Conservation (phyloP, 768 basidiomycete genomes). For the Xanthoconium purpureum region DNA sequence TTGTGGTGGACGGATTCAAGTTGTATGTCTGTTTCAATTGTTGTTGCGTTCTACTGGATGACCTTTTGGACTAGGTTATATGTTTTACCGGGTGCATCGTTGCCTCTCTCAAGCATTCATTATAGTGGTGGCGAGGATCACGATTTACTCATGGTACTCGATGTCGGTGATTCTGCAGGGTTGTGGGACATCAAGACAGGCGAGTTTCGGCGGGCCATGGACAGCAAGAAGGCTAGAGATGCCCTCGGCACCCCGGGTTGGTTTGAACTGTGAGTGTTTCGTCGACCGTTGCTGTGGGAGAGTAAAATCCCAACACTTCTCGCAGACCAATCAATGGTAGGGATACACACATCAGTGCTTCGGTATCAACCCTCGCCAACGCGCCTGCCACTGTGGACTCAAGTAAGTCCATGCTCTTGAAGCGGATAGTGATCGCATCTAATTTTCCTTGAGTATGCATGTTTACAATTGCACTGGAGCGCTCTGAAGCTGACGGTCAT, state of each 20-base stretch:
- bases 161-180: constrained; percentile 71
- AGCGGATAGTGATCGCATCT: constrained; percentile 24
- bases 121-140: constrained; percentile 45
- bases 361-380: constrained; percentile 25
- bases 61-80: constrained; percentile 51
- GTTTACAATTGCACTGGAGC: constrained; percentile 49
- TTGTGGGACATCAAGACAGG: constrained; percentile 83
- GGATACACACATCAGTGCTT: constrained; percentile 23
- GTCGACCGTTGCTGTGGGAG: neutral
- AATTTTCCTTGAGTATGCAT: constrained; percentile 41
- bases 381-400: constrained; percentile 18
- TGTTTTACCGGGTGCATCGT: constrained; percentile 78
- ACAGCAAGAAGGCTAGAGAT: constrained; percentile 70
- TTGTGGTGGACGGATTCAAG: constrained; percentile 70
- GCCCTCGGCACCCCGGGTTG: constrained; percentile 70
- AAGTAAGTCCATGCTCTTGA: constrained; percentile 17
- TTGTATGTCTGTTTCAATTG: constrained; percentile 51
- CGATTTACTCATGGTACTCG: constrained; percentile 71
- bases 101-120: constrained; percentile 62
- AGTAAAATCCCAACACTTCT: neutral
- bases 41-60: neutral
- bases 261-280: constrained; percentile 56
- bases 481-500: constrained; percentile 48
- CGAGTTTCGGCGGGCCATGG: constrained; percentile 86
- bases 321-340: constrained; percentile 27